Conservation (phyloP, 352 stramenopile genomes). For the Phytopythium sindhum region DNA sequence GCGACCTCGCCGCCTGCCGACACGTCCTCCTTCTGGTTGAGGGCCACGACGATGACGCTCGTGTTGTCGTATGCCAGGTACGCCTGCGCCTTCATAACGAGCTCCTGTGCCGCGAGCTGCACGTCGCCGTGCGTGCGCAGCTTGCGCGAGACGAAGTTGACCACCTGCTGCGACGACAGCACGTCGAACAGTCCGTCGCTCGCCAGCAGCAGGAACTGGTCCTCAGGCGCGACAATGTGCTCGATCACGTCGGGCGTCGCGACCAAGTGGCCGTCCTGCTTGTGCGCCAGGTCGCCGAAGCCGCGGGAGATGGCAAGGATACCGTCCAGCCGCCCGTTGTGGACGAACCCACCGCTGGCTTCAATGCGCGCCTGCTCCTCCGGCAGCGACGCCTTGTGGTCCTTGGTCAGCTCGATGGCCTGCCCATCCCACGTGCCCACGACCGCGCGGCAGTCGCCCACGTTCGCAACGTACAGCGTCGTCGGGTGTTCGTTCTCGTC, state of each 20-base stretch:
- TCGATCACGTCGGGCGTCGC: conserved; percentile 79
- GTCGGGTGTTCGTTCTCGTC: conserved; percentile 32
- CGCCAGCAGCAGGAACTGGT: conserved; percentile 90
- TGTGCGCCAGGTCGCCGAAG: conserved; percentile 89
- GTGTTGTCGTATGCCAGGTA: conserved; percentile 92
- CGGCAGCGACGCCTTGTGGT: conserved; percentile 84
- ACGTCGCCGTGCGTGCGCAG: conserved; percentile 86
- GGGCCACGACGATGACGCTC: conserved; percentile 82
- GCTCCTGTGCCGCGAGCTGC: conserved; percentile 83
- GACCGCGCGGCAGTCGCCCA: conserved; percentile 89
- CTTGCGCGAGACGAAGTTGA: conserved; percentile 90
- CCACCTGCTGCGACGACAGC: conserved; percentile 84
- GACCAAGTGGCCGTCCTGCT: conserved; percentile 84
- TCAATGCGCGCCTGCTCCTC: conserved; percentile 82
- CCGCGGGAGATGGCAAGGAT: conserved; percentile 85
- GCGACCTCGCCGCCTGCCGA: neutral
- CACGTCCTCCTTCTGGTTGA: conserved; percentile 61
- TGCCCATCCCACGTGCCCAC: conserved; percentile 68
- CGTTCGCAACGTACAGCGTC: conserved; percentile 80
- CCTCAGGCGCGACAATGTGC: conserved; percentile 48
- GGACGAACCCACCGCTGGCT: conserved; percentile 76
- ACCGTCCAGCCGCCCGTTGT: conserved; percentile 87
- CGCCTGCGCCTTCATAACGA: conserved; percentile 84
- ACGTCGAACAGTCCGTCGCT: conserved; percentile 92
- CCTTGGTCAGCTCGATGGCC: conserved; percentile 78